Conservation (phyloP, 306 rosid species). For the Medicago truncatula region MtrunA17r5.0-ANR NC_053046.1:18122501-18123000, state of each 20-base stretch:
- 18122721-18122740: slow-evolving; percentile 49
- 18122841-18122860: slow-evolving; percentile 56
- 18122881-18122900: slow-evolving; percentile 85
- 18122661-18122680: background rate
- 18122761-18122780: slow-evolving; percentile 54
- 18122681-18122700: background rate
- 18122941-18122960: slow-evolving; percentile 89
- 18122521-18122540: too few relatives aligned
- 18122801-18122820: slow-evolving; percentile 41
- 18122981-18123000: slow-evolving; percentile 94
- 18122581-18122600: too few relatives aligned
- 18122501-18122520: too few relatives aligned
- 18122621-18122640: background rate
- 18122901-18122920: slow-evolving; percentile 94
- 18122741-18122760: slow-evolving; percentile 52
- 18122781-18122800: slow-evolving; percentile 59
- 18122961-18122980: slow-evolving; percentile 93
- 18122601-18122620: too few relatives aligned
- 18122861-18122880: slow-evolving; percentile 80
- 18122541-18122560: too few relatives aligned
- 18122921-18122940: slow-evolving; percentile 87
- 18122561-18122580: too few relatives aligned
- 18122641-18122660: background rate
- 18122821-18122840: slow-evolving; percentile 57
- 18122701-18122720: slow-evolving; percentile 40